Percentiles rank a stretch among this genome's conserved stretches.
Evolutionary conservation across 2,329 filamentous ascomycete species (phyloP).

Genomic region (Aspergillus fumigatus): DNA sequence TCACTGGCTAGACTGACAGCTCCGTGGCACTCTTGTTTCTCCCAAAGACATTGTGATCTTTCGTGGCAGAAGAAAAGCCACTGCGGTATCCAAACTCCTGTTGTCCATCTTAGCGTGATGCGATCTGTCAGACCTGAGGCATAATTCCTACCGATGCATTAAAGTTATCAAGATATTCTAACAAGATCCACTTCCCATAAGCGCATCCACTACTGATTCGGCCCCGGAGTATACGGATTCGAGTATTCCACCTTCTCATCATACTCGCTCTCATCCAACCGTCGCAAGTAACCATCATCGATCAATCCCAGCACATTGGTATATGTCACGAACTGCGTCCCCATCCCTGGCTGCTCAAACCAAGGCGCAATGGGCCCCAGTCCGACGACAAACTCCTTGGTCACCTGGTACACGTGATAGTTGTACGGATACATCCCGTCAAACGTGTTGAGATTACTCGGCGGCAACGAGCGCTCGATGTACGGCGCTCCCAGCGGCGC

Average conservation of each 20-base stretch:
- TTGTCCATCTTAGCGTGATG: neutral
- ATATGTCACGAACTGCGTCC: conserved; percentile 33
- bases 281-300: conserved; percentile 28
- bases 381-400: conserved; percentile 35
- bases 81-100: conserved; percentile 45
- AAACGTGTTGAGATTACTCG: conserved; percentile 41
- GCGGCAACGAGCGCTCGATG: conserved; percentile 46
- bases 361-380: conserved; percentile 47
- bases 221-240: conserved; percentile 17
- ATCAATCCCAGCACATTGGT: conserved; percentile 30
- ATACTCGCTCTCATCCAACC: conserved; percentile 17
- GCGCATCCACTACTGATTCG: neutral
- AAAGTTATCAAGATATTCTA: too few relatives aligned
- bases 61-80: conserved; percentile 53
- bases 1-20: conserved; percentile 51
- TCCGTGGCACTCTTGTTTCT: conserved; percentile 47
- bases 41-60: conserved; percentile 48
- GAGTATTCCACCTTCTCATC: conserved; percentile 20
- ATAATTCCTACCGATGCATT: neutral
- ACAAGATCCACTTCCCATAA: too few relatives aligned
- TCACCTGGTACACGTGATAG: conserved; percentile 48
- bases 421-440: conserved; percentile 42
- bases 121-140: neutral
- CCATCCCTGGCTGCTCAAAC: conserved; percentile 50
- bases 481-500: conserved; percentile 45